Evolutionary conservation across 2,329 filamentous ascomycete genomes (phyloP).

Genomic region (Neopestalotiopsis clavispora): DNA sequence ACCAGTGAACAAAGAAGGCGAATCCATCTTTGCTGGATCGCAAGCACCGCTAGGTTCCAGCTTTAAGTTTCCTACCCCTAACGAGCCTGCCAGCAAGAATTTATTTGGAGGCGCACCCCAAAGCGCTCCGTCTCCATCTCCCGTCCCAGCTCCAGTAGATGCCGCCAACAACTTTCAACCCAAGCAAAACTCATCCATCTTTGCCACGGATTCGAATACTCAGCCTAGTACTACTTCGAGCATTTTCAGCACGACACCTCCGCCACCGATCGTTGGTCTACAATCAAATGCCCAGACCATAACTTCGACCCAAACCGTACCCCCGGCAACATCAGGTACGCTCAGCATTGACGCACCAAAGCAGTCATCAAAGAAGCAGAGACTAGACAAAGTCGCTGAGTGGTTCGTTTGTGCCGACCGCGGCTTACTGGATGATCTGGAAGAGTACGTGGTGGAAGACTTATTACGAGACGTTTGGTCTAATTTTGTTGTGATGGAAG

Average conservation of each 20-base stretch:
- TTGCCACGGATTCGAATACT: neutral
- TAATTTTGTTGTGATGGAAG: conserved; percentile 44
- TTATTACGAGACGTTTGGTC: conserved; percentile 48
- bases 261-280: neutral
- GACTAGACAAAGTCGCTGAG: conserved; percentile 53
- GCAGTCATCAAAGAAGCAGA: conserved; percentile 38
- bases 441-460: conserved; percentile 49
- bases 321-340: neutral
- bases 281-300: neutral
- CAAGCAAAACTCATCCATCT: neutral
- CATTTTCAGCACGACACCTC: neutral
- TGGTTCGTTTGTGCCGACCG: conserved; percentile 61
- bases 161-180: too few relatives aligned
- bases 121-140: neutral
- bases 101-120: neutral
- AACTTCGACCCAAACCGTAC: neutral
- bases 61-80: conserved; percentile 12
- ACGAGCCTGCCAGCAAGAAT: neutral
- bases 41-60: conserved; percentile 12
- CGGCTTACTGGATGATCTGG: conserved; percentile 57
- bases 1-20: conserved; percentile 18
- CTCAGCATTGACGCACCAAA: conserved; percentile 14
- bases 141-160: neutral
- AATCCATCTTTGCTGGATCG: conserved; percentile 14
- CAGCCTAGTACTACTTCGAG: neutral